Evolutionary conservation across 495 filamentous ascomycete genomes (phyloP), one percentile per base, ranked within the genome.

Genomic region (Hyaloscypha hepaticicola): DNA sequence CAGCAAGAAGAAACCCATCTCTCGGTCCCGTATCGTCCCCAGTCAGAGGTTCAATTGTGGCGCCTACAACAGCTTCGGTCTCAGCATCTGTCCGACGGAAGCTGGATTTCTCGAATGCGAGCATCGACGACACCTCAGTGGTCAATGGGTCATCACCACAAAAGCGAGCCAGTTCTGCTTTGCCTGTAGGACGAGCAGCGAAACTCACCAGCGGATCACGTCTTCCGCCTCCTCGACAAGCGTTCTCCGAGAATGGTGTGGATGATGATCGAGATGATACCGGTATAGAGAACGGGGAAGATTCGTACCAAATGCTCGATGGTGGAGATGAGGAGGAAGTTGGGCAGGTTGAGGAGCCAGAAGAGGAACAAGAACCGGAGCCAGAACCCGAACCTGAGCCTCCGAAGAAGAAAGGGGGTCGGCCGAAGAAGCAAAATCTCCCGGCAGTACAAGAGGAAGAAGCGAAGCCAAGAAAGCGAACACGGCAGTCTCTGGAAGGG

Each of bases 391-490:
- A 70, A 31, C 50, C 66, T 24, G 57, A 66, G 56, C 31, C 58
- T 50, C 4, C 24, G 59, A 75, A 74, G 52, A 66, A 66, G 51
- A 75, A 76, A 67, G 72, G 5, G 50, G 22, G 50, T 25, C 68
- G 71, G 67, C 69, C 63, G 33, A 74, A 72, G 52, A 65, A 61
- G 64, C 72, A 62, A 48, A 33, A 52, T 34, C 61, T 66, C 57
- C 64, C 63, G 22, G 65, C 55, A 25, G 61, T 64, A 56, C 69
- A 67, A 60, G 72, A 66, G 65, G 65, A 52, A 16, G 70, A 69
- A 68, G 72, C 64, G 63, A 63, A 29, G 12, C 68, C 68, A 65
- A 66, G 69, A 59, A 77, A 74, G 64, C 71, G 67, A 24, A 72
- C 70, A 55, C 67, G 72, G 38, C 67, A 67, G 7, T 72, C 75